phyloP scores from a whole-genome alignment of 768 basidiomycete genomes.

The Multifurca ochricompacta region DNA sequence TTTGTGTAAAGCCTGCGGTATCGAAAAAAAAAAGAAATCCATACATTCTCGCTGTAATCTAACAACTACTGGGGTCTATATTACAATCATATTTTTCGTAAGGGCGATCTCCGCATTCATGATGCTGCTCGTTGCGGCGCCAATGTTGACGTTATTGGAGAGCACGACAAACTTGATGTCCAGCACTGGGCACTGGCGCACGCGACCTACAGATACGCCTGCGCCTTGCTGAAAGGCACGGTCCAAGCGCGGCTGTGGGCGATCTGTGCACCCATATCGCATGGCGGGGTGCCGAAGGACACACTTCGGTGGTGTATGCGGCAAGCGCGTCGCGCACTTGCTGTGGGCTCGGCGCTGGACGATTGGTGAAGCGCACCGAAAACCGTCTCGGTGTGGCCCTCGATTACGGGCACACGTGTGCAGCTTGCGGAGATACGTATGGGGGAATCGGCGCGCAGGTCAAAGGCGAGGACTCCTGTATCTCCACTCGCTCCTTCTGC shows the following conservation, averaged over 20 bases:
- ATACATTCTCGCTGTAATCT: not conserved
- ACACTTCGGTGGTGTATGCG: conserved; percentile 69
- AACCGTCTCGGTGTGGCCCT: conserved; percentile 89
- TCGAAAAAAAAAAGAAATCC: no score
- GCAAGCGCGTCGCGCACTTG: conserved; percentile 78
- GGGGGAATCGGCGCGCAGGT: conserved; percentile 74
- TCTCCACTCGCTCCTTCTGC: conserved; percentile 27
- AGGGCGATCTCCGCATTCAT: conserved; percentile 98
- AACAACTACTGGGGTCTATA: conserved; percentile 31
- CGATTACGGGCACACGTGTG: conserved; percentile 92
- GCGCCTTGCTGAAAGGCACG: conserved; percentile 86
- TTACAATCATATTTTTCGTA: conserved; percentile 48
- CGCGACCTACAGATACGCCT: conserved; percentile 83
- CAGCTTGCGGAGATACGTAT: conserved; percentile 89
- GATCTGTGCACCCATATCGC: conserved; percentile 85
- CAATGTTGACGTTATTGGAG: conserved; percentile 89
- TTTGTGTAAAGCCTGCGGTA: no score
- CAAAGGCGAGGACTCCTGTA: conserved; percentile 75
- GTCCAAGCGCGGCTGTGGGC: conserved; percentile 93
- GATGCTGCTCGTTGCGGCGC: conserved; percentile 93
- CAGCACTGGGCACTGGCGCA: conserved; percentile 84
- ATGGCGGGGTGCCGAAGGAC: conserved; percentile 79
- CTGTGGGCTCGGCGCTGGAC: conserved; percentile 79
- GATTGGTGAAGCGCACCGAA: conserved; percentile 73
- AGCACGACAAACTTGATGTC: conserved; percentile 95